These are phyloP conservation scores for Lactarius indigo DNA, from an alignment of 768 basidiomycete species.

Conservation along the genomic window DNA sequence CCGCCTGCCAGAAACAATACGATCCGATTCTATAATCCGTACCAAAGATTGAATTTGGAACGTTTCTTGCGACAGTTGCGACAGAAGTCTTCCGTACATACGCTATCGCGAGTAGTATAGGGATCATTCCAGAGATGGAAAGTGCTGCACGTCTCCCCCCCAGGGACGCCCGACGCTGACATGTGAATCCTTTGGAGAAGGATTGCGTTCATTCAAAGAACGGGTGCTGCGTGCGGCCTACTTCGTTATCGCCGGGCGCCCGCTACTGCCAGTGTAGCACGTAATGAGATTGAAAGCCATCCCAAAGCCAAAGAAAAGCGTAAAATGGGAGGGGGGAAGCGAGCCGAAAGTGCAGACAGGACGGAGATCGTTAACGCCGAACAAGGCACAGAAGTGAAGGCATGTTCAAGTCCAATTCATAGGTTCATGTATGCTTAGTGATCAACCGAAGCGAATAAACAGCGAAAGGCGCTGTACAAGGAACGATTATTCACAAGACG, in stretches of 20 bases:
- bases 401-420: too few species aligned
- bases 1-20: conserved; percentile 16
- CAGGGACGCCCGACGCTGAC: neutral
- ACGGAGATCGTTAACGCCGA: too few species aligned
- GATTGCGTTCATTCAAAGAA: neutral
- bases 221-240: neutral
- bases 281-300: too few species aligned
- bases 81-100: neutral
- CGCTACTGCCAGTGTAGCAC: too few species aligned
- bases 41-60: neutral
- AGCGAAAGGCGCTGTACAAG: too few species aligned
- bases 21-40: neutral
- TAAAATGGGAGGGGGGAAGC: too few species aligned
- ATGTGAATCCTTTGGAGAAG: neutral
- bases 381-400: too few species aligned
- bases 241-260: neutral
- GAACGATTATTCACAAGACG: too few species aligned
- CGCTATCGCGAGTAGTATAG: neutral
- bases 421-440: too few species aligned
- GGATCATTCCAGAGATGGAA: neutral
- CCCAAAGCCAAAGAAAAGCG: too few species aligned
- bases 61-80: neutral
- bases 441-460: too few species aligned
- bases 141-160: neutral
- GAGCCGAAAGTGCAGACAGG: too few species aligned